Conservation (phyloP, 345 rosid genomes). For the Salix dunnii region DNA sequence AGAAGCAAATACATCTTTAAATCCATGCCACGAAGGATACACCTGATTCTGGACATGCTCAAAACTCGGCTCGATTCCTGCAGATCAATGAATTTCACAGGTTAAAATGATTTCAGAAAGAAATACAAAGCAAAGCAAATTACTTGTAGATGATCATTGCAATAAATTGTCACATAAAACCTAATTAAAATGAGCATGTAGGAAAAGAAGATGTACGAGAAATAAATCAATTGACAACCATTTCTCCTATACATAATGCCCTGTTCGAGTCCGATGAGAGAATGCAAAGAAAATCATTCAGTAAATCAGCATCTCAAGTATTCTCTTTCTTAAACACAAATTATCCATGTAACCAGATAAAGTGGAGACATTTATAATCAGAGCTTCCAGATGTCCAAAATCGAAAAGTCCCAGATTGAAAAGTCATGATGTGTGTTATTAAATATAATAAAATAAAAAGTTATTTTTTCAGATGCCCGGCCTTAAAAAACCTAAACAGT, state of each 20-base stretch:
- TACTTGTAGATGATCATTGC: background rate
- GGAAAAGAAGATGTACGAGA: too few species aligned
- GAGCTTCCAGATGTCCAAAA: background rate
- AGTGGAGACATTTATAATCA: background rate
- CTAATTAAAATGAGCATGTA: too few species aligned
- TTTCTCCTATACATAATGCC: background rate
- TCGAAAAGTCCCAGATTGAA: background rate
- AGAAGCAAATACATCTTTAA: constrained; percentile 66
- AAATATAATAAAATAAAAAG: background rate
- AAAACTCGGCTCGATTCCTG: constrained; percentile 77
- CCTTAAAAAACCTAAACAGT: background rate
- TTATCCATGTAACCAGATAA: background rate
- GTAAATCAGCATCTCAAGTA: background rate
- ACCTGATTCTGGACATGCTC: constrained; percentile 83
- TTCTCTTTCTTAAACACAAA: background rate
- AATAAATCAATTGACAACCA: background rate
- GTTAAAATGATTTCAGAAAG: constrained; percentile 7
- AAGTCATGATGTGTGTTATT: background rate
- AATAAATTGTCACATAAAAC: background rate
- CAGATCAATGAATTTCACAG: constrained; percentile 8
- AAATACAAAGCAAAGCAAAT: background rate
- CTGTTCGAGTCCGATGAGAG: background rate
- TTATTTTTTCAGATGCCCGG: background rate
- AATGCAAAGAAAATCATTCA: background rate
- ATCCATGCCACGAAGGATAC: constrained; percentile 88